Conservation (phyloP, 78 protist genomes). For the Dictyostelium discoideum region dicty_2.7 NC_007091.3:521501-522000, state of each 20-base stretch:
- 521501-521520: slow-evolving; percentile 85
- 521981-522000: not conserved
- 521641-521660: slow-evolving; percentile 89
- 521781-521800: slow-evolving; percentile 11
- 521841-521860: slow-evolving; percentile 14
- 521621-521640: slow-evolving; percentile 86
- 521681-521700: slow-evolving; percentile 83
- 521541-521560: slow-evolving; percentile 38
- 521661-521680: slow-evolving; percentile 90
- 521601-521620: slow-evolving; percentile 95
- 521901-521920: slow-evolving; percentile 67
- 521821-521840: not conserved
- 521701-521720: slow-evolving; percentile 78
- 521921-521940: not conserved
- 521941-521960: slow-evolving; percentile 12
- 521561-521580: not conserved
- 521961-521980: not conserved
- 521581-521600: slow-evolving; percentile 45
- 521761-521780: slow-evolving; percentile 26
- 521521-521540: slow-evolving; percentile 37
- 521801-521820: not conserved
- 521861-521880: slow-evolving; percentile 62
- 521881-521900: slow-evolving; percentile 73
- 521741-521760: slow-evolving; percentile 30
- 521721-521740: slow-evolving; percentile 53